Evolutionary conservation across 345 rosid species (phyloP).

Genomic region (Corchorus capsularis): DNA sequence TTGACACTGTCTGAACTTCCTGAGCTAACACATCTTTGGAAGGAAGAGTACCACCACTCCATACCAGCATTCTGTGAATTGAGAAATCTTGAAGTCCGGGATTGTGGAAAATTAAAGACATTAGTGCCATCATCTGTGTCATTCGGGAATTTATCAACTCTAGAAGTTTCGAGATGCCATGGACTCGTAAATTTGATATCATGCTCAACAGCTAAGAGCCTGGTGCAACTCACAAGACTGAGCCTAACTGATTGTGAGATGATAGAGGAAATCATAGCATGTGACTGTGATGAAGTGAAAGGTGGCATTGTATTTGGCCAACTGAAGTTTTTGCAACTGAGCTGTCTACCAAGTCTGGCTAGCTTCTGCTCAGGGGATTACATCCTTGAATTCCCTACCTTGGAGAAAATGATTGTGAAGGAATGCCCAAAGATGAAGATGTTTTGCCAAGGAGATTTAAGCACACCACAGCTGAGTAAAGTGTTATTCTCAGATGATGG

Average conservation of each 20-base stretch:
- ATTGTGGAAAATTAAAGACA: background rate
- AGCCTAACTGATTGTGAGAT: slow-evolving; percentile 15
- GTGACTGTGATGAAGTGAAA: background rate
- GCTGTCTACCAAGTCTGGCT: slow-evolving; percentile 11
- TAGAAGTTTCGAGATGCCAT: slow-evolving; percentile 14
- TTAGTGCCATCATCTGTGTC: slow-evolving; percentile 10
- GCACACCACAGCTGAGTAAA: slow-evolving; percentile 18
- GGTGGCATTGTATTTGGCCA: slow-evolving; percentile 15
- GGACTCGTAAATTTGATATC: slow-evolving; percentile 10
- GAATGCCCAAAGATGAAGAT: slow-evolving; percentile 14
- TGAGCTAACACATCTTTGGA: slow-evolving; percentile 1
- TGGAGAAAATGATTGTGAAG: slow-evolving; percentile 20
- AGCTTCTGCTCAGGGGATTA: background rate
- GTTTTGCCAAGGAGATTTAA: slow-evolving; percentile 22
- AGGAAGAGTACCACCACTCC: background rate
- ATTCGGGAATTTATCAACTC: slow-evolving; percentile 10
- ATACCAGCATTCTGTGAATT: background rate
- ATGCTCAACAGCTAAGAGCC: slow-evolving; percentile 17
- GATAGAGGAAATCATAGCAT: slow-evolving; percentile 14
- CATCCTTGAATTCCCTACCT: slow-evolving; percentile 13
- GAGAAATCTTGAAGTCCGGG: background rate
- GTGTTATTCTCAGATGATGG: background rate
- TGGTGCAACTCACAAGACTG: slow-evolving; percentile 16
- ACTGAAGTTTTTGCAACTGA: slow-evolving; percentile 18
- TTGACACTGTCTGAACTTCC: background rate